These are phyloP conservation scores for Alternaria sp. DNA, from an alignment of 2,329 filamentous ascomycete genomes.

Conservation along the genomic window DNA sequence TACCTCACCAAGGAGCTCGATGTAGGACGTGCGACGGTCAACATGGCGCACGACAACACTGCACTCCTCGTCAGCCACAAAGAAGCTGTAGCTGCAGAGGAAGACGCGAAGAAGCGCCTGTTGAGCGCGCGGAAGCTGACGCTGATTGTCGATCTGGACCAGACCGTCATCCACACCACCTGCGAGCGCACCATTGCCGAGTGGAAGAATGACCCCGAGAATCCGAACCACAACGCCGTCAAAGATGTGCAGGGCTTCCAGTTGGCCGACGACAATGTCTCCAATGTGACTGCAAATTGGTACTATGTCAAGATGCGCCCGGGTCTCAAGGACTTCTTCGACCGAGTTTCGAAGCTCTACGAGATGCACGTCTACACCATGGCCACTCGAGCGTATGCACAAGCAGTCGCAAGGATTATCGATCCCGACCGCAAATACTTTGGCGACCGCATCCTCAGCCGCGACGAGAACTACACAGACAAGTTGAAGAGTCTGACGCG, in stretches of 20 bases:
- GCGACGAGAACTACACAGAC: slow-evolving; percentile 95
- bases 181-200: slow-evolving; percentile 96
- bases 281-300: slow-evolving; percentile 61
- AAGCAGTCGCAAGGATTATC: slow-evolving; percentile 89
- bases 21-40: slow-evolving; percentile 86
- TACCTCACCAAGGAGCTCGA: slow-evolving; percentile 84
- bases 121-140: slow-evolving; percentile 84
- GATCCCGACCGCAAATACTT: slow-evolving; percentile 91
- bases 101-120: slow-evolving; percentile 84
- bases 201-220: slow-evolving; percentile 87
- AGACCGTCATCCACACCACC: slow-evolving; percentile 97
- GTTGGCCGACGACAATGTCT: slow-evolving; percentile 74
- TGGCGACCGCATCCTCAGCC: slow-evolving; percentile 91
- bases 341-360: slow-evolving; percentile 79
- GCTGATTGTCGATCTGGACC: slow-evolving; percentile 94
- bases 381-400: slow-evolving; percentile 95
- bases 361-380: slow-evolving; percentile 99
- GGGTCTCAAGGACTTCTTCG: slow-evolving; percentile 80
- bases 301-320: slow-evolving; percentile 99
- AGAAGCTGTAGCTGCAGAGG: slow-evolving; percentile 82
- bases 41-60: slow-evolving; percentile 92
- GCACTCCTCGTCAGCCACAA: slow-evolving; percentile 82
- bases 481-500: slow-evolving; percentile 88
- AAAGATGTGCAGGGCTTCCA: slow-evolving; percentile 90
- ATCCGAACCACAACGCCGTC: slow-evolving; percentile 90